phyloP scores from a whole-genome alignment of 2,329 filamentous ascomycete species.

The Sarocladium kiliense region DNA sequence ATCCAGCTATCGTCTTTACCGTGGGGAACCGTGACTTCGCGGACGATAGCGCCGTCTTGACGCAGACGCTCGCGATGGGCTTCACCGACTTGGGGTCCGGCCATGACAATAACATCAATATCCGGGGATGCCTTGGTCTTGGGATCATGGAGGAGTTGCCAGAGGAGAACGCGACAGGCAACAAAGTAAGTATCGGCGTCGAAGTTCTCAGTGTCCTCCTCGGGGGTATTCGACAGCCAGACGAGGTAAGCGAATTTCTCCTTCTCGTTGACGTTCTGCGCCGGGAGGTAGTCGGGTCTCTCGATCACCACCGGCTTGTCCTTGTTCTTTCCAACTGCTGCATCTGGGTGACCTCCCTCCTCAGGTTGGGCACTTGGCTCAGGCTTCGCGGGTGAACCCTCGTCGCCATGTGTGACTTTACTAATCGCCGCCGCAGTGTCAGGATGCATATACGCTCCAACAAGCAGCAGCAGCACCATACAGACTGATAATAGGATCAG shows the following conservation, averaged over 20 bases:
- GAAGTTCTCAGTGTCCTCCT: conserved; percentile 3
- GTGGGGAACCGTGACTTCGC: background rate
- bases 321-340: background rate
- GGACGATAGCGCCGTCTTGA: conserved; percentile 8
- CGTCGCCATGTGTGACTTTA: background rate
- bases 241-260: conserved; percentile 3
- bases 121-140: background rate
- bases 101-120: conserved; percentile 6
- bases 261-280: background rate
- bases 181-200: conserved; percentile 8
- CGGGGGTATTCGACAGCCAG: conserved; percentile 4
- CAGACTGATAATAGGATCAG: background rate
- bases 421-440: background rate
- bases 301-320: background rate
- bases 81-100: conserved; percentile 4
- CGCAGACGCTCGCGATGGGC: conserved; percentile 7
- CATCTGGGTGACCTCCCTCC: background rate
- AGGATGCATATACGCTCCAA: background rate
- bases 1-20: conserved; percentile 8
- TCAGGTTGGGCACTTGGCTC: no score
- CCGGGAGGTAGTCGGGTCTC: conserved; percentile 7
- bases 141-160: conserved; percentile 9
- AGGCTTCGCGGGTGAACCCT: no score
- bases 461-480: background rate
- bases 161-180: conserved; percentile 7